These are phyloP conservation scores for Xylaria hypoxylon DNA, from an alignment of 2,329 filamentous ascomycete genomes.

Conservation along the genomic window DNA sequence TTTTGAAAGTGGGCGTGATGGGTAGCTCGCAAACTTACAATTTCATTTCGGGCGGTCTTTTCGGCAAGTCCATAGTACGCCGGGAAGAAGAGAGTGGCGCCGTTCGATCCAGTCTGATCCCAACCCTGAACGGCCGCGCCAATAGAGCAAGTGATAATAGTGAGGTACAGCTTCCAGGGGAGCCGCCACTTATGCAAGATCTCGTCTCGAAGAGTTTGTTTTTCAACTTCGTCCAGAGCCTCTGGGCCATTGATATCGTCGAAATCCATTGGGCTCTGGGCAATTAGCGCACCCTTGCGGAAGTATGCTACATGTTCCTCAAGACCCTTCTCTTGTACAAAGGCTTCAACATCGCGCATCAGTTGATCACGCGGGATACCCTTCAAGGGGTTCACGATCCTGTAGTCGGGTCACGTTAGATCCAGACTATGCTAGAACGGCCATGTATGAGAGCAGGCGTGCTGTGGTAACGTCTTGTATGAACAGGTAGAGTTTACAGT, in stretches of 20 bases:
- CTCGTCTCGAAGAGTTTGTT: conserved; percentile 70
- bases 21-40: conserved; percentile 48
- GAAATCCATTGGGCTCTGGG: conserved; percentile 73
- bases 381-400: conserved; percentile 61
- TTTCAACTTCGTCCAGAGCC: conserved; percentile 70
- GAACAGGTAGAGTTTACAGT: neutral
- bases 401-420: conserved; percentile 38
- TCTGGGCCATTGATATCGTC: conserved; percentile 69
- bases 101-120: conserved; percentile 74
- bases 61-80: conserved; percentile 62
- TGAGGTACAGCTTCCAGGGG: conserved; percentile 71
- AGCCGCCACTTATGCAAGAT: conserved; percentile 75
- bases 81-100: conserved; percentile 72
- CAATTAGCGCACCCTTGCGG: conserved; percentile 77
- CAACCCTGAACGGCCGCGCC: conserved; percentile 77
- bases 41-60: conserved; percentile 42
- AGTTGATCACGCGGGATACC: conserved; percentile 64
- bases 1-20: conserved; percentile 38
- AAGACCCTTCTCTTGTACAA: conserved; percentile 70
- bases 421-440: neutral
- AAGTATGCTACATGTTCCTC: conserved; percentile 68
- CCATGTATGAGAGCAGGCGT: neutral
- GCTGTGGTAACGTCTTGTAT: neutral
- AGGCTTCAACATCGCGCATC: conserved; percentile 68
- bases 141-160: conserved; percentile 75